Percentiles rank a stretch among this genome's conserved stretches.
Evolutionary conservation across 2,329 filamentous ascomycete genomes (phyloP).

Genomic region (Acarospora socialis): DNA sequence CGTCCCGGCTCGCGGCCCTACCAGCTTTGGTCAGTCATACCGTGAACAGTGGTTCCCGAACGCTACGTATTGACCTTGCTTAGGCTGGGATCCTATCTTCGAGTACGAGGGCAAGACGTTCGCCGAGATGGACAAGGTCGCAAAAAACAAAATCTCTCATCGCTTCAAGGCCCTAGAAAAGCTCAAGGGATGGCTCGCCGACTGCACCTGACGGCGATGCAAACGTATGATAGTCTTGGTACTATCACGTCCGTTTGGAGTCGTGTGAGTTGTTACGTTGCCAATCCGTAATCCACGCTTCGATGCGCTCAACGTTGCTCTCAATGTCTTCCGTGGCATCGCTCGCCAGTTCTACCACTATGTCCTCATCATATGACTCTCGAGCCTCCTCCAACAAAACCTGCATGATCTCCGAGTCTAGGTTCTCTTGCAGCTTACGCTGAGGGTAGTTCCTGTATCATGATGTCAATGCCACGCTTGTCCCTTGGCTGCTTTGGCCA

Average conservation of each 20-base stretch:
- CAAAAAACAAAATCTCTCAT: constrained; percentile 92
- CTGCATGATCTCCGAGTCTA: constrained; percentile 96
- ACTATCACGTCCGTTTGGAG: constrained; percentile 15
- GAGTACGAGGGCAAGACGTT: constrained; percentile 87
- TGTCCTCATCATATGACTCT: constrained; percentile 72
- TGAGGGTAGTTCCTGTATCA: constrained; percentile 58
- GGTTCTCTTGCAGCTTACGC: constrained; percentile 83
- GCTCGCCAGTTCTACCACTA: constrained; percentile 79
- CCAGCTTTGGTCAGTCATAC: constrained; percentile 57
- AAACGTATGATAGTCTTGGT: neutral
- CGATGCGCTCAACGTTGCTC: constrained; percentile 69
- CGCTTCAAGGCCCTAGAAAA: constrained; percentile 76
- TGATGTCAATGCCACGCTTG: constrained; percentile 4
- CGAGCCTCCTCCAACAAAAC: constrained; percentile 80
- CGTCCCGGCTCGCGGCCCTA: constrained; percentile 66
- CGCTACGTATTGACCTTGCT: constrained; percentile 10
- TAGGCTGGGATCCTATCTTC: constrained; percentile 94
- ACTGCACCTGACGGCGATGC: too few species aligned
- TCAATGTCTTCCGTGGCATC: constrained; percentile 76
- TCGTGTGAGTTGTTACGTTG: constrained; percentile 46
- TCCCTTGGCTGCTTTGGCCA: constrained; percentile 7
- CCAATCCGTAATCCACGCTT: constrained; percentile 73
- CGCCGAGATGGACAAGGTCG: constrained; percentile 86
- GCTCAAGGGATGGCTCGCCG: constrained; percentile 70
- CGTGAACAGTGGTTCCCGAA: neutral